Percentiles rank a stretch among this genome's conserved stretches.
Conservation (phyloP, 208 protist genomes). For the Acanthamoeba lenticulata region DNA sequence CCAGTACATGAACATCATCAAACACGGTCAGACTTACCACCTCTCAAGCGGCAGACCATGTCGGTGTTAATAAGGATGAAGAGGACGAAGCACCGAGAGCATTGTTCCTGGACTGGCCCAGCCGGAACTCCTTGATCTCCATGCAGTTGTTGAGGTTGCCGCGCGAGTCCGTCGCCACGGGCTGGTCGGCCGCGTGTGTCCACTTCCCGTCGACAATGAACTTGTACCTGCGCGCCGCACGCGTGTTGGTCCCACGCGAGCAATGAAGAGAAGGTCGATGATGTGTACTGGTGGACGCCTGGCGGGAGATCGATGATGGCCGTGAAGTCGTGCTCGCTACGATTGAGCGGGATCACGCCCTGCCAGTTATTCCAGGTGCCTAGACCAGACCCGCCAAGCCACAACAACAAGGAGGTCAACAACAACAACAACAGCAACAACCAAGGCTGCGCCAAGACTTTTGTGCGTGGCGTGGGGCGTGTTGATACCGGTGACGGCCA, state of each 20-base stretch:
- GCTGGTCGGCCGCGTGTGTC: conserved; percentile 76
- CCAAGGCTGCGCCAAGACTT: neutral
- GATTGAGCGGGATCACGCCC: conserved; percentile 73
- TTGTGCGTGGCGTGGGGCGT: neutral
- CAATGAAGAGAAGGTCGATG: neutral
- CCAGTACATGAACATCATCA: neutral
- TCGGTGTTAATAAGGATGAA: neutral
- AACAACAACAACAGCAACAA: neutral
- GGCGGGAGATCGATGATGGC: conserved; percentile 82
- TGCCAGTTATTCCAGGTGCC: conserved; percentile 37
- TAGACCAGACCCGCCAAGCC: neutral
- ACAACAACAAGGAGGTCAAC: neutral
- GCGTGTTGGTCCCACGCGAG: too few relatives aligned
- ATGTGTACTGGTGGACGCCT: conserved; percentile 80
- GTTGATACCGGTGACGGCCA: conserved; percentile 48
- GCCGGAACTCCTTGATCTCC: conserved; percentile 72
- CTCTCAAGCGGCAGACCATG: neutral
- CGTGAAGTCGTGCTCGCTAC: conserved; percentile 83
- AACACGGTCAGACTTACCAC: too few relatives aligned
- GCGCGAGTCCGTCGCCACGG: conserved; percentile 69
- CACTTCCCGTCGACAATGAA: conserved; percentile 86
- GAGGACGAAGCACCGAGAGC: neutral
- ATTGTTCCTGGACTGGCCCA: conserved; percentile 38
- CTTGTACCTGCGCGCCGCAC: conserved; percentile 72
- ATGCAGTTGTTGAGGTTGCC: conserved; percentile 79